These are phyloP conservation scores for Meira miltonrushii DNA, from an alignment of 1,284 basidiomycete genomes.

Conservation along the genomic window DNA sequence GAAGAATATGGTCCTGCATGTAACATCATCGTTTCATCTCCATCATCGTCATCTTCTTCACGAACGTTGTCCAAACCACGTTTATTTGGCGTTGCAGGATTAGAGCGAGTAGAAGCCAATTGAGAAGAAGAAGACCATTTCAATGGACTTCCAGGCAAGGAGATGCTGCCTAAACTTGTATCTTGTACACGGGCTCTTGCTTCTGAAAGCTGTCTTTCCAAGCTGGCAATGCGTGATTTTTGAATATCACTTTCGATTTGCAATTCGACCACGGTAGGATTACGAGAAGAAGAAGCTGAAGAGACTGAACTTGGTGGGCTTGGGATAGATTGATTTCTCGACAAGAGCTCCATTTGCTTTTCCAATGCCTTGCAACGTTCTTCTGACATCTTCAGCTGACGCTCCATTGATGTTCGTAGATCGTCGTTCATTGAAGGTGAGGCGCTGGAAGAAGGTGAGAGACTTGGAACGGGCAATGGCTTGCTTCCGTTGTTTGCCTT, in stretches of 20 bases:
- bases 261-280: background rate
- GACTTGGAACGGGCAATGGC: background rate
- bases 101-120: no score
- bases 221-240: slow-evolving; percentile 5
- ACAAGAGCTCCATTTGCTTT: background rate
- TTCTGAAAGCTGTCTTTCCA: slow-evolving; percentile 11
- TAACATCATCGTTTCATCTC: background rate
- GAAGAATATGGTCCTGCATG: background rate
- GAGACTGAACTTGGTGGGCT: no score
- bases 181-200: background rate
- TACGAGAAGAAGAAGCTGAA: background rate
- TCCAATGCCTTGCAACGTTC: slow-evolving; percentile 1
- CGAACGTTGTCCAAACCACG: background rate
- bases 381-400: background rate
- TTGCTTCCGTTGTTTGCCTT: background rate
- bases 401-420: background rate
- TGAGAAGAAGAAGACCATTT: background rate
- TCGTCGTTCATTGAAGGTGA: background rate
- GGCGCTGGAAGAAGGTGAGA: background rate
- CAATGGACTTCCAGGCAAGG: background rate
- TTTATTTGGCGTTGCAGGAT: no score
- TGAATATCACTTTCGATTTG: slow-evolving; percentile 7
- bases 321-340: no score
- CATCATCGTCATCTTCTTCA: background rate
- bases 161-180: background rate